Percentiles rank a stretch among this genome's conserved stretches.
Conservation (phyloP, 2,329 filamentous ascomycete genomes). For the Aspergillus vadensis region DNA sequence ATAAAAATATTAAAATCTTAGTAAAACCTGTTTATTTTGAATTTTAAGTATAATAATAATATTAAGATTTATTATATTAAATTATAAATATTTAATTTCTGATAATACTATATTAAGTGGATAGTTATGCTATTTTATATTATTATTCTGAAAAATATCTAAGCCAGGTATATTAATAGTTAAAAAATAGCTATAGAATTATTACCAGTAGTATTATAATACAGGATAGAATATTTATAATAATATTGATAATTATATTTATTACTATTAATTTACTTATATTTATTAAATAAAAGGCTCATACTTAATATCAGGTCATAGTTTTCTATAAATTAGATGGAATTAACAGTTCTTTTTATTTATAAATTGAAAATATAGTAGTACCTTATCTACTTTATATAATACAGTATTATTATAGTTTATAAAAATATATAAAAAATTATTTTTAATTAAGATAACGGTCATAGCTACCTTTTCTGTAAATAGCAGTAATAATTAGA, state of each 20-base stretch:
- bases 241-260: no score
- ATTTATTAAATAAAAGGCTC: constrained; percentile 9
- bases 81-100: no score
- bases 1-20: no score
- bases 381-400: not conserved
- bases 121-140: not conserved
- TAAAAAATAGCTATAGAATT: not conserved
- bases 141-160: not conserved
- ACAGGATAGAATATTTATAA: no score
- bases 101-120: not conserved
- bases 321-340: not conserved
- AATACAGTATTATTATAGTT: constrained; percentile 6
- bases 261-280: not conserved
- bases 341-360: not conserved
- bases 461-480: not conserved
- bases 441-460: constrained; percentile 2
- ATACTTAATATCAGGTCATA: constrained; percentile 5
- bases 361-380: not conserved
- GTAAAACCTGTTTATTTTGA: no score
- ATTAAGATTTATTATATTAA: no score
- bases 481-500: not conserved
- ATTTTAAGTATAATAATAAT: no score
- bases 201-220: no score
- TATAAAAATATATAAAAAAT: constrained; percentile 1
- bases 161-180: not conserved